Percentiles rank a stretch among this genome's conserved stretches.
These are phyloP conservation scores for Trichoderma hamatum DNA, from an alignment of 2,329 filamentous ascomycete species.

Conservation along the genomic window DNA sequence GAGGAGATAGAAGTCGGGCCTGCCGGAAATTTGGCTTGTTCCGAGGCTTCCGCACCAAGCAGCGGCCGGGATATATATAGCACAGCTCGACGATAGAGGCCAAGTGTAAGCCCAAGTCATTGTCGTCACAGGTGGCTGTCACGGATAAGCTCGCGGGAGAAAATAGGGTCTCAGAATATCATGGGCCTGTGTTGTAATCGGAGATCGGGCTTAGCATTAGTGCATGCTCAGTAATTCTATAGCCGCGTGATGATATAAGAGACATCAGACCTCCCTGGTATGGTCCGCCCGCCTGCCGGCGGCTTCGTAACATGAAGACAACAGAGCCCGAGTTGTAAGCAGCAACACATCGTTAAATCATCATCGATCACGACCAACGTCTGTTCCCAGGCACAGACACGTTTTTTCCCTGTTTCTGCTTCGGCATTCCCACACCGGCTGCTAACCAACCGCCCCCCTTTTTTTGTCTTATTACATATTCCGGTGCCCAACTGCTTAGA, in stretches of 20 bases:
- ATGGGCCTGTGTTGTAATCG: neutral
- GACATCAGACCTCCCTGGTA: neutral
- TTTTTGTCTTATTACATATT: neutral
- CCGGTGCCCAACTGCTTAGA: neutral
- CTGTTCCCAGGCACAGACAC: slow-evolving; percentile 5
- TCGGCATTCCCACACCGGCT: neutral
- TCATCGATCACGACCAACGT: neutral
- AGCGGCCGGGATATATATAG: slow-evolving; percentile 16
- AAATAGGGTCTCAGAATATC: neutral
- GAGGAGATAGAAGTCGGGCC: slow-evolving; percentile 2
- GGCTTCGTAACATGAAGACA: neutral
- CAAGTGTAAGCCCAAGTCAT: neutral
- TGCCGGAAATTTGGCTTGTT: slow-evolving; percentile 22
- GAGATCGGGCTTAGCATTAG: neutral
- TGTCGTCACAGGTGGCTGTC: slow-evolving; percentile 19
- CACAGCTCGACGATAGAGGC: neutral
- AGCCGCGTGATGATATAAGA: slow-evolving; percentile 19
- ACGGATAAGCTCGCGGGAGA: neutral
- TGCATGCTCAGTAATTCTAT: neutral
- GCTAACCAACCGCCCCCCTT: slow-evolving; percentile 3
- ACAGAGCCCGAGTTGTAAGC: neutral
- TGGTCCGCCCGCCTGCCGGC: neutral
- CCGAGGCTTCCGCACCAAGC: slow-evolving; percentile 18
- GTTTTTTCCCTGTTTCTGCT: neutral
- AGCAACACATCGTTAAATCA: slow-evolving; percentile 1